Conservation (phyloP, 106 monocot genomes). For the Dioscorea alata region DNA sequence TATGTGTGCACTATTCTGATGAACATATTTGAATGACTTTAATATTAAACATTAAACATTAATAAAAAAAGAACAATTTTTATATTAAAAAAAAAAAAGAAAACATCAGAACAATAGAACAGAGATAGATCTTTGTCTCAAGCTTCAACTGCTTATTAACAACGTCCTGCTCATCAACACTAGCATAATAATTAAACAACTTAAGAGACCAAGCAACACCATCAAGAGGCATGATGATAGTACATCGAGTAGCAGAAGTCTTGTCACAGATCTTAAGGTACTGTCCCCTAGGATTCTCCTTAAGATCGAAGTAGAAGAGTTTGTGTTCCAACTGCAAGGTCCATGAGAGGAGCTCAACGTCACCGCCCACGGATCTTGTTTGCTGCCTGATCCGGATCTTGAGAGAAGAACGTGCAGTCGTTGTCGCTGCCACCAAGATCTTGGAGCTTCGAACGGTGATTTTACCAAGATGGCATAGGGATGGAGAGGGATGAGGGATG, state of each 20-base stretch:
- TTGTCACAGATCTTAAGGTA: constrained; percentile 98
- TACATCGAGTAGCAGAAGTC: constrained; percentile 79
- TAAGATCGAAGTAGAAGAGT: constrained; percentile 92
- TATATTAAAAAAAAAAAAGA: not conserved
- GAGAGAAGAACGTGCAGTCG: too few species aligned
- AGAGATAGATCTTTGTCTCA: constrained; percentile 60
- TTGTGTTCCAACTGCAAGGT: constrained; percentile 95
- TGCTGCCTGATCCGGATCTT: too few species aligned
- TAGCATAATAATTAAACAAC: constrained; percentile 58
- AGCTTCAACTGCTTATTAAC: constrained; percentile 84
- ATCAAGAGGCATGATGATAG: constrained; percentile 70
- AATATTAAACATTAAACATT: not conserved
- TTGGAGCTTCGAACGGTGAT: too few species aligned
- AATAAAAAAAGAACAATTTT: constrained; percentile 1
- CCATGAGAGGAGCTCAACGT: constrained; percentile 71
- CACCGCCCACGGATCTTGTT: not conserved
- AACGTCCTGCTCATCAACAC: constrained; percentile 52
- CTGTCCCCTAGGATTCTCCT: constrained; percentile 77
- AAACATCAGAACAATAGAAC: constrained; percentile 2
- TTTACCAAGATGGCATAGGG: too few species aligned
- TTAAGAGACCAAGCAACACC: constrained; percentile 80
- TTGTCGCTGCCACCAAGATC: too few species aligned
- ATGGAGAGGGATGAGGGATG: too few species aligned
- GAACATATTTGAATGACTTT: too few species aligned
- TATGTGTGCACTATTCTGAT: too few species aligned